Evolutionary conservation across 1,284 basidiomycete genomes (phyloP).

Genomic region (Ustilago tritici): DNA sequence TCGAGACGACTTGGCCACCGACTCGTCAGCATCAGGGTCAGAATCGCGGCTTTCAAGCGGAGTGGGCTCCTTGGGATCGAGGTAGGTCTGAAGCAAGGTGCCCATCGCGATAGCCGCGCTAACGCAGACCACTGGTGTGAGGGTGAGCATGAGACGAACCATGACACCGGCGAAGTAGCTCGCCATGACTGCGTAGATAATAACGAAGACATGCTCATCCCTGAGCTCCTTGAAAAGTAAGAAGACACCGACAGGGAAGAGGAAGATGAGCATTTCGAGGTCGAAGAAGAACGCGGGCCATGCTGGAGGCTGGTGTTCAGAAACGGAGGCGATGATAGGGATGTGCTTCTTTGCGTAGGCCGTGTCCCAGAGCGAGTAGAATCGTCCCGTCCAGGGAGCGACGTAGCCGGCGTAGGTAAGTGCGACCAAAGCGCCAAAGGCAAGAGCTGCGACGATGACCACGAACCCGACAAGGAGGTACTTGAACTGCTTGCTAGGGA

Average conservation of each 20-base stretch:
- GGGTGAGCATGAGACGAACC: constrained; percentile 93
- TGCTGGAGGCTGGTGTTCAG: constrained; percentile 99
- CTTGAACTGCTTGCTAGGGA: constrained; percentile 94
- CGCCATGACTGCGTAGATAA: constrained; percentile 95
- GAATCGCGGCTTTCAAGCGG: constrained; percentile 64
- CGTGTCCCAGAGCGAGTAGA: constrained; percentile 99
- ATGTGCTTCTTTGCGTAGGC: constrained; percentile 97
- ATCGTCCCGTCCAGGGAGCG: constrained; percentile 98
- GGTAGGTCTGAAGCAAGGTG: constrained; percentile 86
- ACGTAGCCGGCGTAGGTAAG: constrained; percentile 96
- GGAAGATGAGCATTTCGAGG: constrained; percentile 94
- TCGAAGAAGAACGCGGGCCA: constrained; percentile 99
- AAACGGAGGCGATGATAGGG: constrained; percentile 98
- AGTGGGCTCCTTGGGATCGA: constrained; percentile 77
- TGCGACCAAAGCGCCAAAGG: constrained; percentile 71
- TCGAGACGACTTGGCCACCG: constrained; percentile 69
- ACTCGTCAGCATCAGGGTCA: constrained; percentile 57
- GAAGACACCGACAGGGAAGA: constrained; percentile 96
- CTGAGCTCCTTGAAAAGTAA: constrained; percentile 92
- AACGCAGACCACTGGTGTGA: constrained; percentile 92
- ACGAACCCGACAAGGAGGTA: constrained; percentile 74
- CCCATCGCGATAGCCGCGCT: constrained; percentile 90
- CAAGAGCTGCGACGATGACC: constrained; percentile 80
- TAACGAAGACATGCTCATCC: constrained; percentile 98
- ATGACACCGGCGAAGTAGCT: constrained; percentile 99